phyloP scores from a whole-genome alignment of 1,139 yeast genomes.

The Magnusiomyces paraingens region DNA sequence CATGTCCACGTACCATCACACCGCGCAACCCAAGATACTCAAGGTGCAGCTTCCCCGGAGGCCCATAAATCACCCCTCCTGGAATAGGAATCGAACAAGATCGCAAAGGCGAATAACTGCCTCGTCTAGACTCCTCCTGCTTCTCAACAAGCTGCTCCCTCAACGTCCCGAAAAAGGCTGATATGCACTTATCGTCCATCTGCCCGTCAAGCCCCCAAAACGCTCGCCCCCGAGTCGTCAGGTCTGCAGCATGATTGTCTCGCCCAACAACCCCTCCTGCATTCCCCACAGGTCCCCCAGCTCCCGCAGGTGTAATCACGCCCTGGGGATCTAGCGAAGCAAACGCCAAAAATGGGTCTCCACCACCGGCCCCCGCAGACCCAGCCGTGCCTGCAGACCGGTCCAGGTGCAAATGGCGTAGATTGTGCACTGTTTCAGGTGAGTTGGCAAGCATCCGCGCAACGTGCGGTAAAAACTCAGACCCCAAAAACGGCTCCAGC shows the following conservation, averaged over 20 bases:
- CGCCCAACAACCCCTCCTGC: background rate
- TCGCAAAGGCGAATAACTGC: background rate
- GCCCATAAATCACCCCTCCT: background rate
- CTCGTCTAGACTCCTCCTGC: background rate
- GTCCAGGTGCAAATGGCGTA: conserved; percentile 18
- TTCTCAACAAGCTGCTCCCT: background rate
- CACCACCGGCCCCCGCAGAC: background rate
- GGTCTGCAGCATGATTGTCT: background rate
- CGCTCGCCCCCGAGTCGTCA: conserved; percentile 1
- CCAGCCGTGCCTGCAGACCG: conserved; percentile 7
- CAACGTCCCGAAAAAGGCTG: conserved; percentile 19
- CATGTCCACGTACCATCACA: conserved; percentile 15
- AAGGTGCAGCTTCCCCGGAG: conserved; percentile 10
- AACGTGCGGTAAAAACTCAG: conserved; percentile 16
- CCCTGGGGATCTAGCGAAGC: conserved; percentile 19
- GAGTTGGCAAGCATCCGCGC: conserved; percentile 20
- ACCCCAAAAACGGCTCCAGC: conserved; percentile 19
- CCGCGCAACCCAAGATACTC: conserved; percentile 21
- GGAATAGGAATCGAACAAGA: background rate
- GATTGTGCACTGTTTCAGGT: conserved; percentile 12
- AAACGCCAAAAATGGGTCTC: conserved; percentile 18
- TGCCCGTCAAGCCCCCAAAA: conserved; percentile 9
- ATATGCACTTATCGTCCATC: conserved; percentile 12
- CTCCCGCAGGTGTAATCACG: conserved; percentile 5
- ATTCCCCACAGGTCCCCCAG: conserved; percentile 7